Conservation (phyloP, 331 rosid genomes). For the Acacia concinna region DNA sequence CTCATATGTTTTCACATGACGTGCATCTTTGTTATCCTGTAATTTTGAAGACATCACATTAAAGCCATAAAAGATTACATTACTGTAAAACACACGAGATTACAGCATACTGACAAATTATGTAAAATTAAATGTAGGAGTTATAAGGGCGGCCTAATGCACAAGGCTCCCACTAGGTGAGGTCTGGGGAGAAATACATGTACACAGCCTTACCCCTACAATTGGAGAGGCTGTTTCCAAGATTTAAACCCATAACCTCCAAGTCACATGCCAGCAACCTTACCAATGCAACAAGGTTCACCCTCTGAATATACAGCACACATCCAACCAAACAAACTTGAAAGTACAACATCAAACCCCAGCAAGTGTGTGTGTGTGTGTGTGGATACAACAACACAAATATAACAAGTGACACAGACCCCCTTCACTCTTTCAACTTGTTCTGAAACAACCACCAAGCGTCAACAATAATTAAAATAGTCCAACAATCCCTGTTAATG, state of each 20-base stretch:
- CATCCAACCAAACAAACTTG: constrained; percentile 11
- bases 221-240: too few relatives aligned
- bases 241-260: too few relatives aligned
- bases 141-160: too few relatives aligned
- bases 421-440: neutral
- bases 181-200: too few relatives aligned
- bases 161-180: too few relatives aligned
- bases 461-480: neutral
- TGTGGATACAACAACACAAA: constrained; percentile 1
- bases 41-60: constrained; percentile 15
- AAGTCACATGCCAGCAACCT: too few relatives aligned
- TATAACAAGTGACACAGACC: constrained; percentile 15
- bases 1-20: constrained; percentile 96
- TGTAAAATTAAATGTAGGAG: too few relatives aligned
- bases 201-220: too few relatives aligned
- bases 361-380: neutral
- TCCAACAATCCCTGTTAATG: neutral
- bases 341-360: neutral
- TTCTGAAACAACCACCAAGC: neutral
- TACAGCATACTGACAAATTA: too few relatives aligned
- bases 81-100: too few relatives aligned
- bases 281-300: too few relatives aligned
- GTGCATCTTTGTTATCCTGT: constrained; percentile 98
- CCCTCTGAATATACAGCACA: neutral
- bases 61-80: neutral